Conservation (phyloP, 805 yeast genomes). For the Candida nemodendra region DNA sequence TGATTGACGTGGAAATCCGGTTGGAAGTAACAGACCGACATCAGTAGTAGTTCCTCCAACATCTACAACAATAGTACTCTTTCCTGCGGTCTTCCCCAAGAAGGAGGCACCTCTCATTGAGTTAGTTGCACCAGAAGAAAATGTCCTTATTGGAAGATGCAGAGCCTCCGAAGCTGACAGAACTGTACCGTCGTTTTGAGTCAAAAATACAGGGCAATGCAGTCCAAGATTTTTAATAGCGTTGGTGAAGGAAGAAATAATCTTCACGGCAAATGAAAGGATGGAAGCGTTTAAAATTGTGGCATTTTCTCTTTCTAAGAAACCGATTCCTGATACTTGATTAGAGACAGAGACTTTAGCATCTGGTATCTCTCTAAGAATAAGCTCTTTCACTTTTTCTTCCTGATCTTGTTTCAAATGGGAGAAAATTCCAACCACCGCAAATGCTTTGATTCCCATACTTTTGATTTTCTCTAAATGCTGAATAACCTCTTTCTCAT, state of each 20-base stretch:
- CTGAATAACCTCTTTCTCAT: slow-evolving; percentile 22
- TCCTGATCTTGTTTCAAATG: slow-evolving; percentile 41
- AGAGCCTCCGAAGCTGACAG: slow-evolving; percentile 39
- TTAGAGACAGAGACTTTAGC: slow-evolving; percentile 38
- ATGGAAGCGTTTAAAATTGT: slow-evolving; percentile 47
- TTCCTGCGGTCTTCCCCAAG: slow-evolving; percentile 34
- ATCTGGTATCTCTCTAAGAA: slow-evolving; percentile 34
- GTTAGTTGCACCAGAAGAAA: slow-evolving; percentile 49
- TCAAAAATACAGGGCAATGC: slow-evolving; percentile 37
- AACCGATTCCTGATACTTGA: slow-evolving; percentile 43
- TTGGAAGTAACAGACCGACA: slow-evolving; percentile 44
- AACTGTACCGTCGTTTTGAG: slow-evolving; percentile 51
- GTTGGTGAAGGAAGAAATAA: slow-evolving; percentile 37
- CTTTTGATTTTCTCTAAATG: slow-evolving; percentile 30
- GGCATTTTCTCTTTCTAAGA: slow-evolving; percentile 47
- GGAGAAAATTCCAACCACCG: slow-evolving; percentile 42
- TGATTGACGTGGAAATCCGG: slow-evolving; percentile 48
- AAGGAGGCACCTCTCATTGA: slow-evolving; percentile 49
- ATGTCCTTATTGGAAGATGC: slow-evolving; percentile 43
- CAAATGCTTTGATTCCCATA: slow-evolving; percentile 37
- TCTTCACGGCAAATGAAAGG: slow-evolving; percentile 40
- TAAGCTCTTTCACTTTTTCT: slow-evolving; percentile 31
- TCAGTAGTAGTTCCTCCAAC: slow-evolving; percentile 54
- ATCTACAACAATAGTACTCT: slow-evolving; percentile 42
- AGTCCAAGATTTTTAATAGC: slow-evolving; percentile 39